Base-by-base conservation (phyloP, 2,329 filamentous ascomycete species). In the Phaeosphaeria sp. region DNA sequence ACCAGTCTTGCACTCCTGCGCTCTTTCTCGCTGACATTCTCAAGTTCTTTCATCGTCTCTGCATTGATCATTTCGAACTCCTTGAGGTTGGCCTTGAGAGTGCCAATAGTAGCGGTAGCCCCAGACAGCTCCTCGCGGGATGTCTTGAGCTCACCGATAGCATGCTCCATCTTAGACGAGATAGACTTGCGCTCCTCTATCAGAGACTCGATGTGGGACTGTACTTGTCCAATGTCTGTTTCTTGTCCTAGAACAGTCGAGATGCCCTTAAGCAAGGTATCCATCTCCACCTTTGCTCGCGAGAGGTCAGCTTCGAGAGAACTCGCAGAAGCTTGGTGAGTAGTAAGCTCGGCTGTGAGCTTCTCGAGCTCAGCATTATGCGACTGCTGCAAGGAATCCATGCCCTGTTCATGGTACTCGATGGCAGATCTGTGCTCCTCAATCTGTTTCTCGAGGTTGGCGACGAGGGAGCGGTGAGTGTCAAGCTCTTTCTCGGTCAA, bases 1-100 rank as follows among this genome's bases (percentile, higher is more conserved):
- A 99, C 92, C 13, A 99, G 83, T 21, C 92, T 88, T 43, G 91
- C 90, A 77, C 95, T 96, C 84, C 96, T 97, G 81, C 92, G 89
- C 82, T 96, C 96, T 79, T 87, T 86, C 17, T 82, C 80, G 21
- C 79, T 81, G 55, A 88, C 80, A 62, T 81, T 81, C 61, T 85
- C 82, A 22, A 89, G 81, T 66, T 87, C 85, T 60, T 82, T 82
- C 42, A 86, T 76, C 53, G 84, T 84, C 58, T 84, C 81, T 50
- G 86, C 82, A 61, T 87, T 82, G 63, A 81, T 75, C 20, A 68
- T 59, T 67, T 81, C 81, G 20, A 83, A 71, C 64, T 83, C 80
- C 18, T 72, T 77, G 36, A 82, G 70, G 58, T 81, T 78, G 46
- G 66, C 70, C 65, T 82, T 80, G 22, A 83, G 72, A 33, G 72